These are phyloP conservation scores for Aspergillus bombycis DNA, from an alignment of 2,329 filamentous ascomycete genomes.

Conservation along the genomic window DNA sequence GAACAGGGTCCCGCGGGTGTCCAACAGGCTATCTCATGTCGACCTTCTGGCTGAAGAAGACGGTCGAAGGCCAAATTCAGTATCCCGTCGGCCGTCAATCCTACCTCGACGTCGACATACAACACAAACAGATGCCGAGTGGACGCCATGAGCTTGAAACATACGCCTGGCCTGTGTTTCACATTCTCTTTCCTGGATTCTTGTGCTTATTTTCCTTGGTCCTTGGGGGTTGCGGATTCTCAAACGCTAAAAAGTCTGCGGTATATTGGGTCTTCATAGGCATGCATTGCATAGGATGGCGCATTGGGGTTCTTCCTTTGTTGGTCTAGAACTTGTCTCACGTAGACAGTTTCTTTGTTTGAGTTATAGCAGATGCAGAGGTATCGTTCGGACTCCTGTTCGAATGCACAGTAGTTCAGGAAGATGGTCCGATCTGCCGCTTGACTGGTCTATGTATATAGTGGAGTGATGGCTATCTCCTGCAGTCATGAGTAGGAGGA, in stretches of 20 bases:
- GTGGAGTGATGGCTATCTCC: not conserved
- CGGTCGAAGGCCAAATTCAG: constrained; percentile 33
- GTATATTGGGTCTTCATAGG: constrained; percentile 3
- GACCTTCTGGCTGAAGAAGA: constrained; percentile 44
- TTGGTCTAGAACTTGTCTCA: not conserved
- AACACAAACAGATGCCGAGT: constrained; percentile 42
- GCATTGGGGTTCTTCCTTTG: constrained; percentile 21
- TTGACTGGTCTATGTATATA: constrained; percentile 17
- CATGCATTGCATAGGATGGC: constrained; percentile 30
- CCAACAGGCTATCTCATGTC: constrained; percentile 42
- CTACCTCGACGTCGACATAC: constrained; percentile 42
- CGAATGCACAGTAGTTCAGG: not conserved
- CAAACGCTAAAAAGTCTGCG: not conserved
- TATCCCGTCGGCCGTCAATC: constrained; percentile 38
- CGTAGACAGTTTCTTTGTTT: not conserved
- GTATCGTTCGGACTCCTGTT: not conserved
- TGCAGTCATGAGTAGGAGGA: not conserved
- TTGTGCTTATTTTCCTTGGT: constrained; percentile 13
- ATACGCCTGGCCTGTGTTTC: not conserved
- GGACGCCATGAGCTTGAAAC: constrained; percentile 27
- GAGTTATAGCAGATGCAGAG: not conserved
- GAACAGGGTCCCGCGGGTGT: constrained; percentile 41
- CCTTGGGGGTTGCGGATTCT: not conserved
- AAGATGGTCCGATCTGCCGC: constrained; percentile 4
- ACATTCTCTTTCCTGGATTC: constrained; percentile 10